phyloP scores from a whole-genome alignment of 1,139 yeast species.

The Yamadazyma triangularis region DNA sequence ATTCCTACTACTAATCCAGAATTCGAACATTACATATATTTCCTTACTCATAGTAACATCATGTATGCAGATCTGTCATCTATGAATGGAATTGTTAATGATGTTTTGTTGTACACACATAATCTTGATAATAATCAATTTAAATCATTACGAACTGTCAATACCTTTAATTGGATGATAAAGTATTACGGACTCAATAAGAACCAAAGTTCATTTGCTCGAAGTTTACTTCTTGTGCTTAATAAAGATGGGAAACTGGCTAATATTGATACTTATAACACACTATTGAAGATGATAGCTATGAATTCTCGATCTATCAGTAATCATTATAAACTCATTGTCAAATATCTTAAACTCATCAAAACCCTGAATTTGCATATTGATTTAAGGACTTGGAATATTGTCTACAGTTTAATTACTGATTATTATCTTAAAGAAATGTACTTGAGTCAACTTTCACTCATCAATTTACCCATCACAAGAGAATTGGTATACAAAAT shows the following conservation, averaged over 20 bases:
- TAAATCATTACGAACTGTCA: constrained; percentile 27
- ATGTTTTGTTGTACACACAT: constrained; percentile 38
- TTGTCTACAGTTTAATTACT: constrained; percentile 35
- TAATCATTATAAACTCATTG: constrained; percentile 23
- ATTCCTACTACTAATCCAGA: constrained; percentile 21
- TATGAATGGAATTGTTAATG: constrained; percentile 34
- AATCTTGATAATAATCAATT: constrained; percentile 26
- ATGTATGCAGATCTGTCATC: constrained; percentile 35
- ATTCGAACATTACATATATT: constrained; percentile 36
- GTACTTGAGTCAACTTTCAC: constrained; percentile 28
- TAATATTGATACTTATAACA: constrained; percentile 38
- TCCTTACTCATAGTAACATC: constrained; percentile 30
- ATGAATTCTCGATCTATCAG: constrained; percentile 33
- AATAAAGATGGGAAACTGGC: constrained; percentile 39
- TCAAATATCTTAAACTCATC: constrained; percentile 28
- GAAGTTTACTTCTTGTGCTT: constrained; percentile 40
- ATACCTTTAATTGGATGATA: constrained; percentile 39
- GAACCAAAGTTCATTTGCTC: constrained; percentile 40
- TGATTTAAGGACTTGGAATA: constrained; percentile 32
- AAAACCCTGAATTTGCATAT: constrained; percentile 24
- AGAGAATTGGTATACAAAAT: constrained; percentile 25
- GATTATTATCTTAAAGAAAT: constrained; percentile 36
- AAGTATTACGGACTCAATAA: constrained; percentile 40
- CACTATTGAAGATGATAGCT: constrained; percentile 26
- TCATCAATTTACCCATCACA: constrained; percentile 31